A percentile compares a stretch with the other conserved stretches of the same genome.
Evolutionary conservation across 352 stramenopile genomes (phyloP).

Genomic region (Globisporangium camurandrum): DNA sequence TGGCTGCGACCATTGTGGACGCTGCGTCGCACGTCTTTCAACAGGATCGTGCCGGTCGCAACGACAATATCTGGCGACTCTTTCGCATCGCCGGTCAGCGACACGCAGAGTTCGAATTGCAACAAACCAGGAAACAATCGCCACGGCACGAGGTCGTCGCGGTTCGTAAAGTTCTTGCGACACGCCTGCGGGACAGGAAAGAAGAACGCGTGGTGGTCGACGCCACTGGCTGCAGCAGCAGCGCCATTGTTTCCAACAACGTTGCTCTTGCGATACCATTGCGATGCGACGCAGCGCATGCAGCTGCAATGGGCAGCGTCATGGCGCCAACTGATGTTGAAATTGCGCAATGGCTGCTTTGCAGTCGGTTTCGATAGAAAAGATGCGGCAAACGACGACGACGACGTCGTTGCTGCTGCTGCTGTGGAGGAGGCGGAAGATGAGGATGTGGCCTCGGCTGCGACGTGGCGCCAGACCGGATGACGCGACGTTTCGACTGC

Average conservation of each 20-base stretch:
- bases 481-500: slow-evolving; percentile 55
- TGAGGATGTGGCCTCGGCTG: slow-evolving; percentile 1
- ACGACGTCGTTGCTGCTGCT: slow-evolving; percentile 10
- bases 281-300: slow-evolving; percentile 32
- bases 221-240: slow-evolving; percentile 13
- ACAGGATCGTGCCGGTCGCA: slow-evolving; percentile 38
- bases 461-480: slow-evolving; percentile 21
- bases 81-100: slow-evolving; percentile 57
- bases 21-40: slow-evolving; percentile 43
- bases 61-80: slow-evolving; percentile 59
- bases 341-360: slow-evolving; percentile 65
- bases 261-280: slow-evolving; percentile 2
- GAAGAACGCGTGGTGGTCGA: slow-evolving; percentile 81
- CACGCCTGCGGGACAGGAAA: slow-evolving; percentile 73
- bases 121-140: slow-evolving; percentile 62
- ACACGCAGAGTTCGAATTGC: slow-evolving; percentile 71
- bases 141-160: slow-evolving; percentile 72
- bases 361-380: slow-evolving; percentile 47
- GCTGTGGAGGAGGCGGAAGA: slow-evolving; percentile 2
- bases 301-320: slow-evolving; percentile 39
- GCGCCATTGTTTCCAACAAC: background rate
- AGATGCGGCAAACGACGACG: slow-evolving; percentile 17
- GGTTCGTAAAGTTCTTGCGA: slow-evolving; percentile 70
- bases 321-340: slow-evolving; percentile 74
- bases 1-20: too few species aligned